Conservation (phyloP, 2,329 filamentous ascomycete species). For the Didymella arachidicola region DNA sequence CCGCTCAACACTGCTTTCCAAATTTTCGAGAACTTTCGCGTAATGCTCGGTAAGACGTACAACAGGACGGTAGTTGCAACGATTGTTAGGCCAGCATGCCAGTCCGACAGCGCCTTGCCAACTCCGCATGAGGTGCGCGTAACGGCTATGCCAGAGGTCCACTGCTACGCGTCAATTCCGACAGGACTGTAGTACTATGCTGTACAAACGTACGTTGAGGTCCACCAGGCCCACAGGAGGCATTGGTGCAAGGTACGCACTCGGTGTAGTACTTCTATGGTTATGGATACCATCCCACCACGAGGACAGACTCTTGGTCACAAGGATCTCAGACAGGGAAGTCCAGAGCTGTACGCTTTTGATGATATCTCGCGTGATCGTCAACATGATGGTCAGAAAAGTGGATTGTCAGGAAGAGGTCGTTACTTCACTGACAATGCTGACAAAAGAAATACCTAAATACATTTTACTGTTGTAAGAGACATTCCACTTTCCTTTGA, state of each 20-base stretch:
- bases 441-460: too few species aligned
- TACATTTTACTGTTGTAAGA: too few species aligned
- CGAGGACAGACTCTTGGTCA: not conserved
- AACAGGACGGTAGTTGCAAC: not conserved
- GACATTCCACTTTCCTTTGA: not conserved
- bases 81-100: not conserved
- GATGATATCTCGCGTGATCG: not conserved
- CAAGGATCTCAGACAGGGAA: not conserved
- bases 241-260: not conserved
- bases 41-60: not conserved
- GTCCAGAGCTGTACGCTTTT: not conserved
- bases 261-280: too few species aligned
- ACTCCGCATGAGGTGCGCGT: not conserved
- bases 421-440: too few species aligned
- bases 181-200: not conserved
- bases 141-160: not conserved
- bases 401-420: not conserved
- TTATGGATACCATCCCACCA: not conserved
- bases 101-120: not conserved
- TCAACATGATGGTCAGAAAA: not conserved
- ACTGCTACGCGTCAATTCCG: not conserved
- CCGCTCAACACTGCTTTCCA: not conserved
- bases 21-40: too few species aligned
- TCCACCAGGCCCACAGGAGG: not conserved
- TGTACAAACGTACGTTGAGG: not conserved